These are phyloP conservation scores for Salvia hispanica DNA, from an alignment of 257 asterid genomes.

Conservation along the genomic window DNA sequence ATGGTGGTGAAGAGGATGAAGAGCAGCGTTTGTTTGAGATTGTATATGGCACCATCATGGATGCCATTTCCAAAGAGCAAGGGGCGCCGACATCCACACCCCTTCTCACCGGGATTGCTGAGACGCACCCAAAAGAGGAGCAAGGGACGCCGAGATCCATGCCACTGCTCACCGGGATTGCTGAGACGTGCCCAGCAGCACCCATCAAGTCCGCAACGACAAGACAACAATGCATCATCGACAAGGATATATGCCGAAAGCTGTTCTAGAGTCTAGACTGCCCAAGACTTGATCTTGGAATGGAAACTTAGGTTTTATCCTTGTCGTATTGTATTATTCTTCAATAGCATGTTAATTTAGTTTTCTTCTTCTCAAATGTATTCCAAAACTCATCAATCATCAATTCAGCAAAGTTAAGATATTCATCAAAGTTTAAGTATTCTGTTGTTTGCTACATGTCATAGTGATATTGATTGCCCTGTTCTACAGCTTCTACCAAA, in stretches of 20 bases:
- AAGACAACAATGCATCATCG: slow-evolving; percentile 41
- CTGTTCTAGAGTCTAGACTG: slow-evolving; percentile 45
- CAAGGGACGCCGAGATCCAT: slow-evolving; percentile 35
- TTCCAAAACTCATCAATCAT: background rate
- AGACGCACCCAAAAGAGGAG: slow-evolving; percentile 1
- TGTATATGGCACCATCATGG: slow-evolving; percentile 42
- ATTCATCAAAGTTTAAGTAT: slow-evolving; percentile 10
- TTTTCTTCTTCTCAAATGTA: background rate
- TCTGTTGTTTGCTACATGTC: slow-evolving; percentile 11
- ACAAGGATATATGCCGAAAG: slow-evolving; percentile 53
- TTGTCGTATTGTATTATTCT: slow-evolving; percentile 17
- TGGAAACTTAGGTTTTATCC: background rate
- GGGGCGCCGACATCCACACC: slow-evolving; percentile 36
- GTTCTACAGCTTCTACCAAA: slow-evolving; percentile 35
- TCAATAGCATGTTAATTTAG: slow-evolving; percentile 8
- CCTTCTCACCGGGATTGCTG: slow-evolving; percentile 8
- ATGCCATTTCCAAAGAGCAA: slow-evolving; percentile 44
- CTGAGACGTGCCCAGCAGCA: slow-evolving; percentile 61
- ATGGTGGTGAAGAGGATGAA: background rate
- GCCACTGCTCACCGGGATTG: slow-evolving; percentile 41
- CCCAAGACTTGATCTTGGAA: background rate
- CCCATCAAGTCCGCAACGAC: slow-evolving; percentile 42
- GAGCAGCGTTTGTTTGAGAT: slow-evolving; percentile 40
- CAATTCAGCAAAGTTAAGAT: slow-evolving; percentile 7
- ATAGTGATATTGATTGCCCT: slow-evolving; percentile 16